These are phyloP conservation scores for Casuarina glauca DNA, from an alignment of 306 rosid genomes.

Conservation along the genomic window DNA sequence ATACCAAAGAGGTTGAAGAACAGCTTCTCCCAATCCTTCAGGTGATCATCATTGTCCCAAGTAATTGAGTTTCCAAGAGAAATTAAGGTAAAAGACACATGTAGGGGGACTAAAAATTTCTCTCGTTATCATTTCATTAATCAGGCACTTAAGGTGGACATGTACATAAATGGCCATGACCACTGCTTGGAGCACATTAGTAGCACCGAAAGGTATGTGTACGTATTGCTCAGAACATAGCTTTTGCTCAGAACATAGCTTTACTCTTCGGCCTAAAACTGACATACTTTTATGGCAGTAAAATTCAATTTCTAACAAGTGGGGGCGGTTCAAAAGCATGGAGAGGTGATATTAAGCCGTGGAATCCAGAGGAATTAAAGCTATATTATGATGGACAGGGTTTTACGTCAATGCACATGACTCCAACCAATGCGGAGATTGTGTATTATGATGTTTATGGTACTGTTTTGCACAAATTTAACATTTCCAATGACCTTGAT, in stretches of 20 bases:
- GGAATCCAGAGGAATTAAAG: slow-evolving; percentile 48
- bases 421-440: slow-evolving; percentile 35
- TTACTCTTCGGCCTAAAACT: background rate
- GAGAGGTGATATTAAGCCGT: slow-evolving; percentile 44
- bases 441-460: slow-evolving; percentile 69
- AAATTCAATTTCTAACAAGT: slow-evolving; percentile 70
- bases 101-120: too few species aligned
- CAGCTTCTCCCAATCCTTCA: slow-evolving; percentile 65
- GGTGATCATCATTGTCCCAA: slow-evolving; percentile 33
- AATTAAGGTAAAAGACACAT: too few species aligned
- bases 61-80: background rate
- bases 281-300: slow-evolving; percentile 32
- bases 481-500: slow-evolving; percentile 38
- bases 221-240: background rate
- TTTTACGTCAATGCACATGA: slow-evolving; percentile 72
- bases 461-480: slow-evolving; percentile 57
- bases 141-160: slow-evolving; percentile 62
- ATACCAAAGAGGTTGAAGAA: slow-evolving; percentile 53
- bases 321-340: slow-evolving; percentile 95
- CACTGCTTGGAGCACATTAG: slow-evolving; percentile 78
- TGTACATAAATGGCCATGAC: slow-evolving; percentile 86
- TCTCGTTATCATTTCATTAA: background rate
- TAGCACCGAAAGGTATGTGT: slow-evolving; percentile 46
- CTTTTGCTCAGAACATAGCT: background rate
- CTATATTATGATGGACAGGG: slow-evolving; percentile 85